Conservation (phyloP, 805 yeast species). For the Monosporozyma unispora region DNA sequence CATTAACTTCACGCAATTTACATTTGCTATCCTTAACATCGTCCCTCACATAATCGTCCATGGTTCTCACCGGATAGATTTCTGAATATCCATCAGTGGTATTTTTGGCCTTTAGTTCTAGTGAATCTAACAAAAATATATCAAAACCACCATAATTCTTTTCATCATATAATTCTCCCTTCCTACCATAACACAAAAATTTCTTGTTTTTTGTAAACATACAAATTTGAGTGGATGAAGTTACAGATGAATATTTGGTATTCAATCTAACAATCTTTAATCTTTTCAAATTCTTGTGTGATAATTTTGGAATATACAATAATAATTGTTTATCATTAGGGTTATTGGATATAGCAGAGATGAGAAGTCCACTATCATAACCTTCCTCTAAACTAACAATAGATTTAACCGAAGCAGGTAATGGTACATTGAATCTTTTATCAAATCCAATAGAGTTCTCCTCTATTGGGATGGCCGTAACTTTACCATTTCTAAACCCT, state of each 20-base stretch:
- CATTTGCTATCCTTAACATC: neutral
- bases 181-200: conserved; percentile 18
- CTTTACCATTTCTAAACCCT: neutral
- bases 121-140: conserved; percentile 10
- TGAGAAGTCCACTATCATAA: conserved; percentile 6
- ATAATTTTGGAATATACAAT: neutral
- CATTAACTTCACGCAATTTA: neutral
- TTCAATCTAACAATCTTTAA: conserved; percentile 5
- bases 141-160: conserved; percentile 15
- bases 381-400: conserved; percentile 9
- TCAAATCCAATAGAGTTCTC: neutral
- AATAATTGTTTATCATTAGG: neutral
- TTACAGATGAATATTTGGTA: conserved; percentile 13
- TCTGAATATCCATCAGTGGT: neutral
- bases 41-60: neutral
- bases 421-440: neutral
- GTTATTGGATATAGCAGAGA: conserved; percentile 7
- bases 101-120: neutral
- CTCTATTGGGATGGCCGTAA: neutral
- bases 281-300: neutral
- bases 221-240: conserved; percentile 15
- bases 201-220: conserved; percentile 13
- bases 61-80: neutral
- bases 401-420: neutral
- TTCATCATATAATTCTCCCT: conserved; percentile 1